These are phyloP conservation scores for Friedmanniomyces simplex DNA, from an alignment of 495 filamentous ascomycete genomes.

Conservation along the genomic window DNA sequence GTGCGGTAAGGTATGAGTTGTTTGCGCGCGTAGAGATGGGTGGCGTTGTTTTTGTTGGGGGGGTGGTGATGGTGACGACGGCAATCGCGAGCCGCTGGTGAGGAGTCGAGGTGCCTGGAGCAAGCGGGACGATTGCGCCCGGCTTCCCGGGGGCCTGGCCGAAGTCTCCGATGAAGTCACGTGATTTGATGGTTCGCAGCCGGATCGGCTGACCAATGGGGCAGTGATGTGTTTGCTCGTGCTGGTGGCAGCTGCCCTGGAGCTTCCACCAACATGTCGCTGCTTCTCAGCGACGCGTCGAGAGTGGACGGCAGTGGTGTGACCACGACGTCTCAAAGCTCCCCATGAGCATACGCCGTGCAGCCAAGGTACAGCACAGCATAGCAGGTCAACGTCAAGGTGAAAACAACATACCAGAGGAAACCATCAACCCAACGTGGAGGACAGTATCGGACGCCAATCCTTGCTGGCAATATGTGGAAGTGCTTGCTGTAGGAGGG, in stretches of 20 bases:
- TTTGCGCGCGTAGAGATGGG: background rate
- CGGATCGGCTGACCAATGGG: slow-evolving; percentile 7
- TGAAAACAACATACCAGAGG: too few relatives aligned
- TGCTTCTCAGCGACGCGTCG: too few relatives aligned
- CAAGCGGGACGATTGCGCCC: background rate
- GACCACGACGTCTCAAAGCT: too few relatives aligned
- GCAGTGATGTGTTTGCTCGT: background rate
- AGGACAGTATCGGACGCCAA: too few relatives aligned
- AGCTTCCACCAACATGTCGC: background rate
- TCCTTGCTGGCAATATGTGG: too few relatives aligned
- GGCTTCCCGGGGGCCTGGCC: background rate
- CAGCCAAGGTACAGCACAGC: too few relatives aligned
- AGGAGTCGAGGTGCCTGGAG: background rate
- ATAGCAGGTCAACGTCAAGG: too few relatives aligned
- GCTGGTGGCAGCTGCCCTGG: background rate
- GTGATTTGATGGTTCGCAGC: background rate
- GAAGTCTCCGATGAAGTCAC: background rate
- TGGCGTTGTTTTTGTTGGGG: slow-evolving; percentile 1
- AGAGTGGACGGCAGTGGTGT: too few relatives aligned
- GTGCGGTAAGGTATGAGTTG: background rate
- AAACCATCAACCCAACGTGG: too few relatives aligned
- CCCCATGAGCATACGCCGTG: too few relatives aligned
- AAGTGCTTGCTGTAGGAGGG: too few relatives aligned
- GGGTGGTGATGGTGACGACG: background rate
- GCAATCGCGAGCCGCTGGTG: background rate